These are phyloP conservation scores for Anthostomella pinea DNA, from an alignment of 2,329 filamentous ascomycete species.

Conservation along the genomic window DNA sequence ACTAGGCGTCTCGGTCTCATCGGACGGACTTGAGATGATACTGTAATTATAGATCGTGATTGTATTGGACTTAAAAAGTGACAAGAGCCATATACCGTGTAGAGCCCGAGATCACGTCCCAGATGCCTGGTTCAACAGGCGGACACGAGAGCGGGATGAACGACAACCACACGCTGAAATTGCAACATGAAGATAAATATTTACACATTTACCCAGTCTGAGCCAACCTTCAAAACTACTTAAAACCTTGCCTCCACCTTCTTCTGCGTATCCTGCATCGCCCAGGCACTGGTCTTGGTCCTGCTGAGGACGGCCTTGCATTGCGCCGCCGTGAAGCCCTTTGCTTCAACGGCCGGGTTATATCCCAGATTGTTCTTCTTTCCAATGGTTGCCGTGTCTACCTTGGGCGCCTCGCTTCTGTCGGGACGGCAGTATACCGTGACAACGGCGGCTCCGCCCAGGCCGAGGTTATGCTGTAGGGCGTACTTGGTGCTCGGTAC, in stretches of 20 bases:
- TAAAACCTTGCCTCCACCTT: conserved; percentile 72
- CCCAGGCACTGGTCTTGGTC: conserved; percentile 65
- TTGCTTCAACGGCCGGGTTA: conserved; percentile 86
- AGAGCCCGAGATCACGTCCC: conserved; percentile 1
- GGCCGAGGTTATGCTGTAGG: conserved; percentile 88
- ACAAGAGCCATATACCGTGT: no score
- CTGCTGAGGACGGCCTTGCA: conserved; percentile 69
- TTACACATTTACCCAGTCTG: conserved; percentile 3
- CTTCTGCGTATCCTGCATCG: conserved; percentile 69
- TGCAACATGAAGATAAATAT: background rate
- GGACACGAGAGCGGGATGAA: background rate
- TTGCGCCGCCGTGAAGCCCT: conserved; percentile 80
- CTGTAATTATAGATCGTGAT: no score
- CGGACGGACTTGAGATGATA: no score
- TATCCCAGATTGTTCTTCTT: conserved; percentile 73
- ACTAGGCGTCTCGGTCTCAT: no score
- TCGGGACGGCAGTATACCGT: conserved; percentile 87
- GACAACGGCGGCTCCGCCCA: conserved; percentile 87
- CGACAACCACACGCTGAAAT: background rate
- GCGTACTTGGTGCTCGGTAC: conserved; percentile 67
- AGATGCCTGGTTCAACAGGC: background rate
- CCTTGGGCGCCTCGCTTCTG: conserved; percentile 57
- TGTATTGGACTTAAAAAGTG: no score
- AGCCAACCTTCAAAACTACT: conserved; percentile 1
- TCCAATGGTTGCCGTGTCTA: conserved; percentile 64